Evolutionary conservation across 225 moss, liverwort and hornwort genomes (phyloP), one percentile per base, ranked within the genome.

Genomic region (Rhytidiadelphus loreus): DNA sequence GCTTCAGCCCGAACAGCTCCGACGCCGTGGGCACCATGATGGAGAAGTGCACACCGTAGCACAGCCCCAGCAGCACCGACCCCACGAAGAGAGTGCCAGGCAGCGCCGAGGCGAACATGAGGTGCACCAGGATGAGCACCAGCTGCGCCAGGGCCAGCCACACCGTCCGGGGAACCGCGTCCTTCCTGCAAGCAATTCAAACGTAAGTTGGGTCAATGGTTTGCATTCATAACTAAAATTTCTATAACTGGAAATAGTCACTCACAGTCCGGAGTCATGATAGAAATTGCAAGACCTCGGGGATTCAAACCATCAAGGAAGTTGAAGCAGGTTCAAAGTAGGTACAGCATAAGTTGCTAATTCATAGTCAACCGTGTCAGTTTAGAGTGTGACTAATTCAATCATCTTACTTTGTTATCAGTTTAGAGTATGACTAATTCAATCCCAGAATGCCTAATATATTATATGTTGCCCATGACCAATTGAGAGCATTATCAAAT

Each of bases 11-110:
- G 77, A 98, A 98, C 33, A 98, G 96, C 94, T 98, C 98, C 26
- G 98, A 98, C 4, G 98, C 96, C 8, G 96, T 96, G 39, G 97
- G 95, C 79, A 96, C 95, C 95, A 97, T 93, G 82, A 96, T 96
- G 70, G 96, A 95, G 88, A 95, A 92, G 93, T 98, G 98, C 62
- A 96, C 83, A 35, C 98, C 97, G 39, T 80, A 95, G 85, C 95
- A 94, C 23, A 94, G 44, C 13, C 97, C 97, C 9, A 98, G 92
- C 21, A 97, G 84, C 64, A 98, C 60, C 15, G 95, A 97, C 32
- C 94, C 98, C 14, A 93, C 61, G 66, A 94, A 96, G 8, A 97
- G 88, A 32, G 97, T 94, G 23, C 98, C 95, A 1, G 96, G 95
- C 7, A 95, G 52, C 4, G 97, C 98, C 4, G 95, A 91, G 6